These are phyloP conservation scores for Cytospora paraplurivora DNA, from an alignment of 2,329 filamentous ascomycete species.

Conservation along the genomic window DNA sequence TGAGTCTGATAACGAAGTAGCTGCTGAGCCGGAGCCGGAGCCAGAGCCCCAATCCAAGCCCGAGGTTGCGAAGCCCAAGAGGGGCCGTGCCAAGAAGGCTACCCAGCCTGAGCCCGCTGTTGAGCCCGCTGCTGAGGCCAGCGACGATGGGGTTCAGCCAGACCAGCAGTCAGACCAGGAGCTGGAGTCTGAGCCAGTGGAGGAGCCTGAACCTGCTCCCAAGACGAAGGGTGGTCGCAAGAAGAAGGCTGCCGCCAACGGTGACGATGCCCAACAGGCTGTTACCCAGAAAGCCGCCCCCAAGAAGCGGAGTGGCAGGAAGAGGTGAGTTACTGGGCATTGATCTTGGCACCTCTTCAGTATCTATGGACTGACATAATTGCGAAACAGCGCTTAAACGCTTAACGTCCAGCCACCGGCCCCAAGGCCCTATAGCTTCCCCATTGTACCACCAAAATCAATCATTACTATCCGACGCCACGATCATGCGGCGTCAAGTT, in stretches of 20 bases:
- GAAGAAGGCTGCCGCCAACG: constrained; percentile 20
- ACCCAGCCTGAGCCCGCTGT: constrained; percentile 26
- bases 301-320: constrained; percentile 26
- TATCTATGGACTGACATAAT: neutral
- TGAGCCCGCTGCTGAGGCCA: constrained; percentile 44
- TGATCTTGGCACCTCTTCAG: neutral
- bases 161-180: constrained; percentile 35
- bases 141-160: constrained; percentile 45
- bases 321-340: constrained; percentile 7
- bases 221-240: constrained; percentile 17
- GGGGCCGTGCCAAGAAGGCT: constrained; percentile 34
- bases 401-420: neutral
- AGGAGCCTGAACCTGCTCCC: constrained; percentile 18
- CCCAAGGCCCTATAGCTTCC: neutral
- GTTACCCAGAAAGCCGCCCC: constrained; percentile 27
- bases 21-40: constrained; percentile 24
- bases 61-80: constrained; percentile 52
- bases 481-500: neutral
- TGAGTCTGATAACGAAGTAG: constrained; percentile 34
- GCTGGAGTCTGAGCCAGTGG: constrained; percentile 29
- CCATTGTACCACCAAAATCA: neutral
- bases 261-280: constrained; percentile 14
- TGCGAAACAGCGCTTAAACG: constrained; percentile 8
- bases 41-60: constrained; percentile 30
- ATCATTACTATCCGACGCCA: neutral